Evolutionary conservation across 2,329 filamentous ascomycete genomes (phyloP).

Genomic region (Phialemonium atrogriseum): DNA sequence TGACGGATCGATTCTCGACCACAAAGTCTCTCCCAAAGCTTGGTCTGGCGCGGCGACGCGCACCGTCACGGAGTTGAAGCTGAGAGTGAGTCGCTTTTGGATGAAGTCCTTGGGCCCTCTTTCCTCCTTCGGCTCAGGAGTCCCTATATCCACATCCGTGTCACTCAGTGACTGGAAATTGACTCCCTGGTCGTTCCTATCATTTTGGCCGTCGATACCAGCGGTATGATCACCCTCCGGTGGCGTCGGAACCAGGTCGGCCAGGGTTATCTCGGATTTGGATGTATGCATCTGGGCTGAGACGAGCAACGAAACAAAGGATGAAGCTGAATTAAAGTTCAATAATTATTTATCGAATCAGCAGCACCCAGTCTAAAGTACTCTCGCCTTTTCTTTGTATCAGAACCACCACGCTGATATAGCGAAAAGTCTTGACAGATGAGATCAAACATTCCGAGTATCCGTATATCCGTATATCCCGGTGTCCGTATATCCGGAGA

Average conservation of each 20-base stretch:
- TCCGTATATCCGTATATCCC: neutral
- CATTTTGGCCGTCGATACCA: neutral
- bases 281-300: too few relatives aligned
- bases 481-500: neutral
- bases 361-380: too few relatives aligned
- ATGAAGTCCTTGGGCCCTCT: constrained; percentile 2
- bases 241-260: neutral
- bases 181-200: neutral
- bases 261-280: neutral
- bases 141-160: neutral
- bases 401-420: neutral
- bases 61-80: constrained; percentile 24
- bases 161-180: neutral
- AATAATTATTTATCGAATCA: neutral
- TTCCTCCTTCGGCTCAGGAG: neutral
- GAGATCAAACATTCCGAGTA: neutral
- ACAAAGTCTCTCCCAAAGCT: constrained; percentile 23
- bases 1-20: constrained; percentile 22
- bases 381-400: too few relatives aligned
- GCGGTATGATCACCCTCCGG: neutral
- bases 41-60: constrained; percentile 25
- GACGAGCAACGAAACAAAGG: too few relatives aligned
- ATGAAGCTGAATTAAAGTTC: neutral
- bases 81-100: constrained; percentile 24
- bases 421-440: neutral